Evolutionary conservation across 768 basidiomycete genomes (phyloP).

Genomic region (Psilocybe tampanensis): DNA sequence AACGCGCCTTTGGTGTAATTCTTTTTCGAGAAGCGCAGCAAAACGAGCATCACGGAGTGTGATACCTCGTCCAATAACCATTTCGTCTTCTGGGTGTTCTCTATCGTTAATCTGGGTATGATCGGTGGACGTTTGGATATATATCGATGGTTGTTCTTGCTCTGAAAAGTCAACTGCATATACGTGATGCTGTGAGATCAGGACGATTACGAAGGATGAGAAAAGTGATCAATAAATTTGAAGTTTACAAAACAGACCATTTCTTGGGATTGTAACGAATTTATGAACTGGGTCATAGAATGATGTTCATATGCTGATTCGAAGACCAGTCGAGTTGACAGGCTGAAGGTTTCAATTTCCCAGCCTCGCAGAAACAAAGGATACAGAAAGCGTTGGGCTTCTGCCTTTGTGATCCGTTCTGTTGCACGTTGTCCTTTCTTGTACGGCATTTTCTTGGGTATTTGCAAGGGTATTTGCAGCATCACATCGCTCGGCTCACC

Average conservation of each 20-base stretch:
- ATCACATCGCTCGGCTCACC: constrained; percentile 1
- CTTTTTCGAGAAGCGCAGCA: constrained; percentile 43
- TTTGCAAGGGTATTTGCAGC: constrained; percentile 10
- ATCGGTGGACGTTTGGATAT: constrained; percentile 26
- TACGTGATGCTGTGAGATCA: constrained; percentile 25
- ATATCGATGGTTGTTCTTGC: constrained; percentile 14
- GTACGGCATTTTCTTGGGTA: constrained; percentile 11
- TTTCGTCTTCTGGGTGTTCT: not conserved
- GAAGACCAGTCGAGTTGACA: not conserved
- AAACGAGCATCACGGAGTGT: constrained; percentile 55
- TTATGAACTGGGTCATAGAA: constrained; percentile 19
- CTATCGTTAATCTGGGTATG: constrained; percentile 16
- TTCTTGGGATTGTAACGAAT: constrained; percentile 19
- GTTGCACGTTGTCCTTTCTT: constrained; percentile 21
- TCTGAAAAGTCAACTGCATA: constrained; percentile 15
- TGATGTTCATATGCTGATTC: constrained; percentile 5
- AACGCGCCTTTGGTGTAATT: not conserved
- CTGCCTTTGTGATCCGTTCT: constrained; percentile 32
- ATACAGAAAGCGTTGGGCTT: constrained; percentile 33
- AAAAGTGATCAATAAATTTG: not conserved
- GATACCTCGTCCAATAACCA: constrained; percentile 35
- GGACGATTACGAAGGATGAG: not conserved
- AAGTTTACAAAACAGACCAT: constrained; percentile 11
- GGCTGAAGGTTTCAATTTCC: not conserved
- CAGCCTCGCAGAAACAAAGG: constrained; percentile 38